Base-by-base conservation (phyloP, 257 asterid species). In the Przewalskia tangutica region DNA sequence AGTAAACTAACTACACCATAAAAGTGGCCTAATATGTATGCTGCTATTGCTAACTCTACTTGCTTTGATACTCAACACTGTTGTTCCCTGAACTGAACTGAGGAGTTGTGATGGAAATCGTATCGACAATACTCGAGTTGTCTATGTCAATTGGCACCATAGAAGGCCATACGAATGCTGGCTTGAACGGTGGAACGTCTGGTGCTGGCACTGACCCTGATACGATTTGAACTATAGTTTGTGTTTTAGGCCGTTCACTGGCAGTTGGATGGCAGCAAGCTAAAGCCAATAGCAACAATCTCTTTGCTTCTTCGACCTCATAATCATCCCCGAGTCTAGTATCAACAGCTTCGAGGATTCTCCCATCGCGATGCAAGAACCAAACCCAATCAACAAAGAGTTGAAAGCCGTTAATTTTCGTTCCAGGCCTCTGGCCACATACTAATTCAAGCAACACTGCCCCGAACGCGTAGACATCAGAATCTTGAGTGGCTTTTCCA, bases 241-340 rank as follows among this genome's bases (percentile, higher is more conserved):
- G 81, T 36, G 89, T 48, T 48, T 82, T 87, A 17, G 90, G 91
- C 82, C 90, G 83, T 55, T 85, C 87, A 66, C 63, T 62, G 2
- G 90, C 86, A 13, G 38, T 83, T 14, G 90, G 91, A 85, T 90
- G 88, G 2, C 84, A 89, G 42, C 93, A 90, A 42, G 92, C 90
- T 46, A 90, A 23, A 68, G 92, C 91, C 3, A 90, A 56, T 17
- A 85, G 84, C 40, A 90, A 71, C 79, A 89, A 27, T 16, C 82
- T 85, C 80, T 84, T 63, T 4, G 91, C 90, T 86, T 89, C 91
- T 56, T 84, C 89, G 6, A 9, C 56, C 8, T 27, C 83, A 51
- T 82, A 90, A 3, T 85, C 84, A 60, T 79, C 84, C 40, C 64
- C 86, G 32, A 88, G 85, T 42, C 82, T 84, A 34, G 8, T 17